Percentiles rank a stretch among this genome's conserved stretches.
phyloP scores from a whole-genome alignment of 1,139 yeast genomes.

The Neolecta irregularis region DNA sequence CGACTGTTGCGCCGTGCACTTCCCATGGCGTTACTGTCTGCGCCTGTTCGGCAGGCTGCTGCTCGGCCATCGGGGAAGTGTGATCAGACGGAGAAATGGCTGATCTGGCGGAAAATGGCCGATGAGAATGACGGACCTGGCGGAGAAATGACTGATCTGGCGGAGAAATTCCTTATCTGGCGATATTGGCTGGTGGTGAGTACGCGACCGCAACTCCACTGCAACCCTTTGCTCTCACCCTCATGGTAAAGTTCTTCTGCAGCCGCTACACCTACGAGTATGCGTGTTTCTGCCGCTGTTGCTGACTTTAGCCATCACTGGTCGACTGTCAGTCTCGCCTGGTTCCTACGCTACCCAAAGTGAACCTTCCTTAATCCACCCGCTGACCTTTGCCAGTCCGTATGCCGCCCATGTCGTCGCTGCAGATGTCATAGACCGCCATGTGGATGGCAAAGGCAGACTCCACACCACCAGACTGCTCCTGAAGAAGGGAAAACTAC shows the following conservation, averaged over 20 bases:
- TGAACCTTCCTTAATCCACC: slow-evolving; percentile 7
- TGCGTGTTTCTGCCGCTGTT: too few relatives aligned
- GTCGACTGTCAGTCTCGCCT: slow-evolving; percentile 59
- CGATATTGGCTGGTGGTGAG: not conserved
- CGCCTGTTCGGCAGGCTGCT: slow-evolving; percentile 28
- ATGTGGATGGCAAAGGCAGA: slow-evolving; percentile 46
- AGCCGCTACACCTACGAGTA: slow-evolving; percentile 1
- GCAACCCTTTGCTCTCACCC: too few relatives aligned
- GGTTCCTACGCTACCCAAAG: slow-evolving; percentile 74
- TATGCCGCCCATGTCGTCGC: slow-evolving; percentile 78
- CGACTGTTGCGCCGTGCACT: slow-evolving; percentile 95
- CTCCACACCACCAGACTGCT: slow-evolving; percentile 62
- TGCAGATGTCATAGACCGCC: slow-evolving; percentile 55
- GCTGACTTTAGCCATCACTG: slow-evolving; percentile 31
- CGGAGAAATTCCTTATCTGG: slow-evolving; percentile 1
- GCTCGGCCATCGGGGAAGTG: slow-evolving; percentile 1
- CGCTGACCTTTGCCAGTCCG: slow-evolving; percentile 30
- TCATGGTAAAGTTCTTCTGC: slow-evolving; percentile 1
- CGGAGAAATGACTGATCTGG: not conserved
- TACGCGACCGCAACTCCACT: slow-evolving; percentile 3
- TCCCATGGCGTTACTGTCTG: slow-evolving; percentile 95
- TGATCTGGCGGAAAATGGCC: slow-evolving; percentile 2
- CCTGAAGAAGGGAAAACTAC: slow-evolving; percentile 66
- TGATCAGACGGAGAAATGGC: not conserved
- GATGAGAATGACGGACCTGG: not conserved